These are phyloP conservation scores for Marvania coccoides DNA, from an alignment of 139 green algal species.

Conservation along the genomic window DNA sequence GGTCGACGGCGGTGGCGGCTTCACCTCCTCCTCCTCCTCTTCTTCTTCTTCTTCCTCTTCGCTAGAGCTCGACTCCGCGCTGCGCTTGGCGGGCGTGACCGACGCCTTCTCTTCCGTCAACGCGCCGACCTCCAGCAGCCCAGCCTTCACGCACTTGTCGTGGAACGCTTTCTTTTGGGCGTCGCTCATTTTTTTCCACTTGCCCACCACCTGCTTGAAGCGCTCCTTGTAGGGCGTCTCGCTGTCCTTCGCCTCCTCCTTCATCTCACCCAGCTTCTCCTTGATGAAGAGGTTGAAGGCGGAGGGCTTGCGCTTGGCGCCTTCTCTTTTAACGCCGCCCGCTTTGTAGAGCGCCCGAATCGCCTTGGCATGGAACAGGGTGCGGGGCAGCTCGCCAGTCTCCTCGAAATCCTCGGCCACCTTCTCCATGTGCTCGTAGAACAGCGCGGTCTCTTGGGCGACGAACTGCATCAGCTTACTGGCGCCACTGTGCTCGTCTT, in stretches of 20 bases:
- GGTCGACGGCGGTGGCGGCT: neutral
- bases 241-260: conserved; percentile 1
- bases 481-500: too few species aligned
- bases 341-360: neutral
- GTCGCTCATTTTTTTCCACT: neutral
- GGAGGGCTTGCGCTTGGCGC: conserved; percentile 21
- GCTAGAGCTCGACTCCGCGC: neutral
- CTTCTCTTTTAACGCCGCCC: neutral
- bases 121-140: neutral
- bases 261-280: conserved; percentile 24
- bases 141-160: neutral
- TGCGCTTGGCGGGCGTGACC: neutral
- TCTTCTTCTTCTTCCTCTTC: neutral
- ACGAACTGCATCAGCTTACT: conserved; percentile 28
- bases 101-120: neutral
- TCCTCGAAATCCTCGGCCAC: neutral
- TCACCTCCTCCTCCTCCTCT: neutral
- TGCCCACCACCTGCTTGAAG: conserved; percentile 14
- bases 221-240: conserved; percentile 5
- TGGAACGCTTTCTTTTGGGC: conserved; percentile 4
- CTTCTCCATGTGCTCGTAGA: conserved; percentile 17
- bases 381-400: conserved; percentile 11
- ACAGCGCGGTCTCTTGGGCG: conserved; percentile 27
- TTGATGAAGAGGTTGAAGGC: conserved; percentile 46
- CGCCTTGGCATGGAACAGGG: conserved; percentile 9